Evolutionary conservation across 2,329 filamentous ascomycete species (phyloP).

Genomic region (Xylariaceae sp.): DNA sequence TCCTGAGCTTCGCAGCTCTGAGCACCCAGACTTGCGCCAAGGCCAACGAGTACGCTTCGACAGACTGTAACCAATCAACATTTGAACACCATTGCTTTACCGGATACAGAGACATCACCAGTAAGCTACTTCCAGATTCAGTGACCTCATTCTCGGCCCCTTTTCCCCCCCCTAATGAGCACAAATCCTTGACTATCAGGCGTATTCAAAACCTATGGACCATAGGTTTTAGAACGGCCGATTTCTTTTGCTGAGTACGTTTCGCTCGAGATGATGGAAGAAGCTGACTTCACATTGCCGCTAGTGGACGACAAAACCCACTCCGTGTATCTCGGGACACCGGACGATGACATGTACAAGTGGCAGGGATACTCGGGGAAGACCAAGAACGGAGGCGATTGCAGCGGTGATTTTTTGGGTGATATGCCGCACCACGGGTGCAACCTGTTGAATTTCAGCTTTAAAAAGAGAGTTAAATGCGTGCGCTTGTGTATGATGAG

Average conservation of each 20-base stretch:
- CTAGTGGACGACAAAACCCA: neutral
- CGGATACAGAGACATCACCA: neutral
- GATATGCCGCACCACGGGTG: neutral
- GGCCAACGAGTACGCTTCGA: neutral
- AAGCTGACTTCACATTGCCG: neutral
- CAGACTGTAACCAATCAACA: neutral
- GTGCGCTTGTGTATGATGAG: too few relatives aligned
- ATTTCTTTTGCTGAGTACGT: too few relatives aligned
- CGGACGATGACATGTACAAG: neutral
- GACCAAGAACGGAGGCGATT: neutral
- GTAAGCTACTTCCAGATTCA: neutral
- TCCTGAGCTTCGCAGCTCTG: neutral
- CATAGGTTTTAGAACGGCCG: too few relatives aligned
- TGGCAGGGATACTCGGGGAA: neutral
- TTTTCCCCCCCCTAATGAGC: neutral
- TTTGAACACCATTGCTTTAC: neutral
- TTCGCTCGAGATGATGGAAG: too few relatives aligned
- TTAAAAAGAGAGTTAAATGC: too few relatives aligned
- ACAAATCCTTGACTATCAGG: neutral
- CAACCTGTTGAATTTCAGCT: neutral
- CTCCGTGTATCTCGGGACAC: neutral
- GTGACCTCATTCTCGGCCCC: too few relatives aligned
- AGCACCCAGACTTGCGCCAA: neutral
- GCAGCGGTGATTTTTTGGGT: neutral
- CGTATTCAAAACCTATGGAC: too few relatives aligned